Percentiles rank a stretch among this genome's conserved stretches.
Evolutionary conservation across 1,284 basidiomycete species (phyloP).

Genomic region (Pyrrhoderma noxium): DNA sequence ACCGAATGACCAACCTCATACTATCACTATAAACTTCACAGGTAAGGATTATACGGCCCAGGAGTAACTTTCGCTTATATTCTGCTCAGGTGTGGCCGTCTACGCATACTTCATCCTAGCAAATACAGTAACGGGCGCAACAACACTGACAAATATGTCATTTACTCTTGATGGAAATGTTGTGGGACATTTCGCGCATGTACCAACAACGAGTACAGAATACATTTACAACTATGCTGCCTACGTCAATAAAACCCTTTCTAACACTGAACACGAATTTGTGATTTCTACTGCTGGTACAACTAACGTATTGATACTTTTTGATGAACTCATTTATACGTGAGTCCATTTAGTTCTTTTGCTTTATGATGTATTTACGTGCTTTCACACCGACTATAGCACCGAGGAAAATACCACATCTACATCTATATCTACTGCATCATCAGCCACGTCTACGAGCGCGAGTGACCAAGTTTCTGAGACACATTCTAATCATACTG

Average conservation of each 20-base stretch:
- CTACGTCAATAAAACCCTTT: neutral
- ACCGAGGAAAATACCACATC: neutral
- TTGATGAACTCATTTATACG: slow-evolving; percentile 13
- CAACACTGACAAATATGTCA: slow-evolving; percentile 1
- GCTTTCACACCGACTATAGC: neutral
- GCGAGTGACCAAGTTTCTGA: neutral
- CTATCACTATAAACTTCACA: slow-evolving; percentile 7
- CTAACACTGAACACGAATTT: slow-evolving; percentile 5
- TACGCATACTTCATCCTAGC: slow-evolving; percentile 15
- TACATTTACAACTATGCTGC: slow-evolving; percentile 10
- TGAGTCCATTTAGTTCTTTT: neutral
- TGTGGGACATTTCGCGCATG: slow-evolving; percentile 11
- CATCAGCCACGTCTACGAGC: neutral
- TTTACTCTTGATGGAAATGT: slow-evolving; percentile 11
- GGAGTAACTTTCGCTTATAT: neutral
- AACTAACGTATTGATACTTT: slow-evolving; percentile 1
- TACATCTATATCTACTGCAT: neutral
- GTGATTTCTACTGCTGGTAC: slow-evolving; percentile 4
- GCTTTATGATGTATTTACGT: neutral
- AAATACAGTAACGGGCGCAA: neutral
- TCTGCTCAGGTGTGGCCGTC: slow-evolving; percentile 12
- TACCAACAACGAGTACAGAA: slow-evolving; percentile 2
- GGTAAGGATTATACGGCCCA: neutral
- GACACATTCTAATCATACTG: neutral
- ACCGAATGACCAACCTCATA: neutral